These are phyloP conservation scores for Zymoseptoria passerinii DNA, from an alignment of 2,329 filamentous ascomycete species.

Conservation along the genomic window DNA sequence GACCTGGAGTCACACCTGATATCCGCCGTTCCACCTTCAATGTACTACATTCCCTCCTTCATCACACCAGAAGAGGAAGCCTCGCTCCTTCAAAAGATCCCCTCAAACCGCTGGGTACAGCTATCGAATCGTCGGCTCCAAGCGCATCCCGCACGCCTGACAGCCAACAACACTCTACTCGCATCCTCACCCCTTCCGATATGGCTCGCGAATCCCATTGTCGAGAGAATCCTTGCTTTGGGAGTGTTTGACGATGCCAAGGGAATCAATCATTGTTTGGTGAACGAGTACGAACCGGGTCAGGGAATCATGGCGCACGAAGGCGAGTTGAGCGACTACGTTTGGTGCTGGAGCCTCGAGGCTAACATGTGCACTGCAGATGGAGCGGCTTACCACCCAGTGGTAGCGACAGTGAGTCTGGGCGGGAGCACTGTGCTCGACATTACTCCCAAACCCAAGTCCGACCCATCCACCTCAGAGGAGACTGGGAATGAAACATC, in stretches of 20 bases:
- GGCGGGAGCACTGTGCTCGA: constrained; percentile 71
- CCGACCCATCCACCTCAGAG: constrained; percentile 35
- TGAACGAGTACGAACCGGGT: constrained; percentile 83
- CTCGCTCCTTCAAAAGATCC: constrained; percentile 58
- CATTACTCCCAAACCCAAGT: constrained; percentile 42
- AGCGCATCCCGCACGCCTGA: constrained; percentile 78
- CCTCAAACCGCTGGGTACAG: constrained; percentile 63
- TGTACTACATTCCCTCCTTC: constrained; percentile 83
- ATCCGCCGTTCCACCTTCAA: constrained; percentile 35
- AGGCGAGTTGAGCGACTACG: constrained; percentile 12
- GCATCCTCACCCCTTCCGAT: constrained; percentile 59
- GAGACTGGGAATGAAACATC: constrained; percentile 42
- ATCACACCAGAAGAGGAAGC: constrained; percentile 68
- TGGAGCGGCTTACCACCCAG: constrained; percentile 73
- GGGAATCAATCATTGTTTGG: constrained; percentile 78
- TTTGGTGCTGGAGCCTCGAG: neutral
- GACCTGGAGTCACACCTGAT: constrained; percentile 14
- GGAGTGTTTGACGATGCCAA: constrained; percentile 56
- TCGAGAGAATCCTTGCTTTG: constrained; percentile 46
- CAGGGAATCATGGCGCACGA: constrained; percentile 98
- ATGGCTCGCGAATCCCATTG: constrained; percentile 65
- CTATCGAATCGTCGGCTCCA: constrained; percentile 85
- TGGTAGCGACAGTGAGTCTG: constrained; percentile 86
- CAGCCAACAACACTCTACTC: constrained; percentile 65
- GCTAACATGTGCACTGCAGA: constrained; percentile 40